A percentile compares a stretch with the other conserved stretches of the same genome.
Conservation (phyloP, 2,329 filamentous ascomycete genomes). For the Alternaria brassicae region DNA sequence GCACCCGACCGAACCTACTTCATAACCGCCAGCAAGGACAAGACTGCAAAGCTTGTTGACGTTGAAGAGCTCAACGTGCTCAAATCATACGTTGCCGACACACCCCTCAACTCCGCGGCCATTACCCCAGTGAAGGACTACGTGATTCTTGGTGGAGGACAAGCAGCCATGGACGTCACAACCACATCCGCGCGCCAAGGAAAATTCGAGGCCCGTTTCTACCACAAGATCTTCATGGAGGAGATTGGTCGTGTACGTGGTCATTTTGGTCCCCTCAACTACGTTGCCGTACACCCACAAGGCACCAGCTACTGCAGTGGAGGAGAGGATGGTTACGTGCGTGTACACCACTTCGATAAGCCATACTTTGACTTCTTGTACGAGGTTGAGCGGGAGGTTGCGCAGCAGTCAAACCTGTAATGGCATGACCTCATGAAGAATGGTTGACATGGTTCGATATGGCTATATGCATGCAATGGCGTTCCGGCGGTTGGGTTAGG, state of each 20-base stretch:
- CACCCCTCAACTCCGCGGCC: slow-evolving; percentile 92
- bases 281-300: slow-evolving; percentile 89
- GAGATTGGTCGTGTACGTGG: slow-evolving; percentile 97
- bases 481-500: slow-evolving; percentile 40
- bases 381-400: slow-evolving; percentile 87
- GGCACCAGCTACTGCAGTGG: slow-evolving; percentile 94
- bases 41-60: slow-evolving; percentile 91
- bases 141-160: slow-evolving; percentile 96
- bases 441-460: slow-evolving; percentile 23
- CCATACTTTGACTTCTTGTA: slow-evolving; percentile 98
- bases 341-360: slow-evolving; percentile 98
- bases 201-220: slow-evolving; percentile 99
- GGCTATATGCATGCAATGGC: slow-evolving; percentile 49
- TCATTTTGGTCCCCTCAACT: slow-evolving; percentile 97
- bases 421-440: slow-evolving; percentile 23
- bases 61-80: slow-evolving; percentile 86
- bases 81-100: slow-evolving; percentile 92
- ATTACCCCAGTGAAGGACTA: slow-evolving; percentile 97
- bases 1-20: slow-evolving; percentile 93
- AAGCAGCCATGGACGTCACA: slow-evolving; percentile 98
- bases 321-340: slow-evolving; percentile 97
- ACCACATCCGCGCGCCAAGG: slow-evolving; percentile 92
- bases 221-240: slow-evolving; percentile 99
- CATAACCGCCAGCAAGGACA: slow-evolving; percentile 98
- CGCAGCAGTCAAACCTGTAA: slow-evolving; percentile 50